These are phyloP conservation scores for Bassia scoparia DNA, from an alignment of 148 eudicot species.

Conservation along the genomic window DNA sequence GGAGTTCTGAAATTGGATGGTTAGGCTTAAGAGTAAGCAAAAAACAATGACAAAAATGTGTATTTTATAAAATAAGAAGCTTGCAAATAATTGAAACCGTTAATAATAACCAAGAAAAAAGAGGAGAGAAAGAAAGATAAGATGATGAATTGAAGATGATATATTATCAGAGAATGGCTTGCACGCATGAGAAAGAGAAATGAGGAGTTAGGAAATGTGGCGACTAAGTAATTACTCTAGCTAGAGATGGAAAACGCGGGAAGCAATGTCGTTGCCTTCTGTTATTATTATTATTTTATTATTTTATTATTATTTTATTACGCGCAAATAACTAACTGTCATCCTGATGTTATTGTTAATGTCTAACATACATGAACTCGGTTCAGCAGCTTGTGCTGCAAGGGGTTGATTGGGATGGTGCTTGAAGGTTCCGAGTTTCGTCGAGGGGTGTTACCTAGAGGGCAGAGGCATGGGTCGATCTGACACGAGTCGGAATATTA, in stretches of 20 bases:
- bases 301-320: neutral
- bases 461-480: no score
- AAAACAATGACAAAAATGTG: neutral
- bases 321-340: constrained; percentile 15
- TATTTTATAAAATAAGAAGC: constrained; percentile 34
- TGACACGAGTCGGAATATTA: no score
- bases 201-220: constrained; percentile 37
- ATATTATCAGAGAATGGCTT: constrained; percentile 50
- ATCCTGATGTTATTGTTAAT: no score
- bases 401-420: no score
- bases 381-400: no score
- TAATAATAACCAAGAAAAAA: constrained; percentile 27
- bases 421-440: no score
- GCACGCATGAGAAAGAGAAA: constrained; percentile 74
- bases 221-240: neutral
- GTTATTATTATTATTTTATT: constrained; percentile 27
- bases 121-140: constrained; percentile 8
- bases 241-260: constrained; percentile 54
- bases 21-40: constrained; percentile 17
- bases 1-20: neutral
- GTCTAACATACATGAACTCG: no score
- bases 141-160: constrained; percentile 1
- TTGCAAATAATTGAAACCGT: constrained; percentile 53
- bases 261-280: constrained; percentile 50
- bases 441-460: no score